Conservation (phyloP, 805 yeast species). For the Ogataea siamensis region DNA sequence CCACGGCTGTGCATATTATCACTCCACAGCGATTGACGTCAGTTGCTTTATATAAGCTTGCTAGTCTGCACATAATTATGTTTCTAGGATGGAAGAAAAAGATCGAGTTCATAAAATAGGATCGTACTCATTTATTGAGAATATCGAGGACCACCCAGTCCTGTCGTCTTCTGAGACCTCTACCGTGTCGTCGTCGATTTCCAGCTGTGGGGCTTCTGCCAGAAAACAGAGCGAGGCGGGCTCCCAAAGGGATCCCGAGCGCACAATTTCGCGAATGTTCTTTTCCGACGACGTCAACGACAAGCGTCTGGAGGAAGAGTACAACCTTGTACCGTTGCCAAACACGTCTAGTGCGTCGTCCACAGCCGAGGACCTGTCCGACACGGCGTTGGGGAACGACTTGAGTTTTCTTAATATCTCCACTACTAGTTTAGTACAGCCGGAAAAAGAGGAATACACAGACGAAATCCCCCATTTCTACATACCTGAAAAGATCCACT, state of each 20-base stretch:
- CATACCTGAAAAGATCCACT: slow-evolving; percentile 29
- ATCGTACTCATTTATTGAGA: slow-evolving; percentile 20
- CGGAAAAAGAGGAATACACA: slow-evolving; percentile 24
- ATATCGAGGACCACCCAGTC: slow-evolving; percentile 12
- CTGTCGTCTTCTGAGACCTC: slow-evolving; percentile 14
- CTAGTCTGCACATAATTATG: background rate
- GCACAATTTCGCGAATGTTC: slow-evolving; percentile 27
- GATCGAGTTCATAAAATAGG: slow-evolving; percentile 6
- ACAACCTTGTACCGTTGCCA: slow-evolving; percentile 25
- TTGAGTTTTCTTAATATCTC: slow-evolving; percentile 17
- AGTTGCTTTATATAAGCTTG: slow-evolving; percentile 3
- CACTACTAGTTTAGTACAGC: slow-evolving; percentile 11
- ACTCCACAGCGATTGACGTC: slow-evolving; percentile 9
- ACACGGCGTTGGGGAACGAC: slow-evolving; percentile 7
- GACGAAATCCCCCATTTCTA: slow-evolving; percentile 36
- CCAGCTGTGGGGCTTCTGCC: slow-evolving; percentile 13
- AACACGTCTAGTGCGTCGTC: slow-evolving; percentile 16
- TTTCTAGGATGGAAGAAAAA: slow-evolving; percentile 1
- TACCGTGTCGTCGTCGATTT: slow-evolving; percentile 12
- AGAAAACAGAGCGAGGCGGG: background rate
- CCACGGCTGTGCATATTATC: slow-evolving; percentile 3
- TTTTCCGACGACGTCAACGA: slow-evolving; percentile 29
- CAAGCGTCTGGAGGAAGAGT: slow-evolving; percentile 21
- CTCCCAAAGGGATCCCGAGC: slow-evolving; percentile 7
- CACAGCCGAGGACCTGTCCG: slow-evolving; percentile 10